These are phyloP conservation scores for Boletellus sp. DNA, from an alignment of 768 basidiomycete genomes.

Conservation along the genomic window DNA sequence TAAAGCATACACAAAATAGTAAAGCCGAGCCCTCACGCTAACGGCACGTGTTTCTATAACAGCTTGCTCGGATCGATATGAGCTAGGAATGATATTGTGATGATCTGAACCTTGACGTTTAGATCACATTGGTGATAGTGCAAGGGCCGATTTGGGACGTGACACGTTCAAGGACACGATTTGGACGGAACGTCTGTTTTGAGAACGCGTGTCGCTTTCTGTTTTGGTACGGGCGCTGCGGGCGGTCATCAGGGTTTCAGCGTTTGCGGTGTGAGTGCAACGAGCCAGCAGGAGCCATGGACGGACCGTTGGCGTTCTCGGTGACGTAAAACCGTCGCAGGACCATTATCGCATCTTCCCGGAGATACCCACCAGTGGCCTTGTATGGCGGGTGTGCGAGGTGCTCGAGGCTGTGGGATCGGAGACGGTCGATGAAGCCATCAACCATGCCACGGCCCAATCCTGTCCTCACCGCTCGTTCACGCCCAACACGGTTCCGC, in stretches of 20 bases:
- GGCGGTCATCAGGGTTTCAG: slow-evolving; percentile 10
- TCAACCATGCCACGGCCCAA: neutral
- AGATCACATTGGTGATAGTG: no score
- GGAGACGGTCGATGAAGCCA: neutral
- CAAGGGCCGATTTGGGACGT: neutral
- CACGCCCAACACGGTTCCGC: slow-evolving; percentile 89
- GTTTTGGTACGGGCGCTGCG: slow-evolving; percentile 85
- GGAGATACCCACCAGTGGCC: slow-evolving; percentile 70
- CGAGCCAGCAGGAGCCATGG: neutral
- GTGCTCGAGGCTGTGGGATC: slow-evolving; percentile 54
- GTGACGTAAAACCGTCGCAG: slow-evolving; percentile 88
- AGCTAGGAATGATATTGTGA: neutral
- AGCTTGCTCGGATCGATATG: slow-evolving; percentile 1
- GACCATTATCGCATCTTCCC: slow-evolving; percentile 85
- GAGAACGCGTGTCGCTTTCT: slow-evolving; percentile 78
- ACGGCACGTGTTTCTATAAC: slow-evolving; percentile 1
- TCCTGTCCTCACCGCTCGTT: slow-evolving; percentile 58
- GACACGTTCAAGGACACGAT: slow-evolving; percentile 4
- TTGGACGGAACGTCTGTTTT: slow-evolving; percentile 67
- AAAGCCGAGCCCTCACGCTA: neutral
- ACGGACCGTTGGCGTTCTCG: slow-evolving; percentile 84
- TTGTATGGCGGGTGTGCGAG: slow-evolving; percentile 70
- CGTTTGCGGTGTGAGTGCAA: slow-evolving; percentile 6
- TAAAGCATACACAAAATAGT: neutral
- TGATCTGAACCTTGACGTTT: no score